Conservation (phyloP, 345 rosid species). For the Eucalyptus erythrocorys region DNA sequence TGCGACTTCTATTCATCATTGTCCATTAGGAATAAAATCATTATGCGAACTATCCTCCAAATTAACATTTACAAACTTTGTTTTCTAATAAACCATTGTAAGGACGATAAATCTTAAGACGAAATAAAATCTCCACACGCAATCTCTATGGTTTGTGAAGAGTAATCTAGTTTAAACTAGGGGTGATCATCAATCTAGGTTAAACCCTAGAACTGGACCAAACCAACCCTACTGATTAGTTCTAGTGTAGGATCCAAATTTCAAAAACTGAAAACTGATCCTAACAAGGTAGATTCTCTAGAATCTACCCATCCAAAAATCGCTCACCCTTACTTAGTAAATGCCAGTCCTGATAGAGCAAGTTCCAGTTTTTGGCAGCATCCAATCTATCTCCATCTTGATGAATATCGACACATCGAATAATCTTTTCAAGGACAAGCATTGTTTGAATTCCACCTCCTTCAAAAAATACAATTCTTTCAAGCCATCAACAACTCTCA, state of each 20-base stretch:
- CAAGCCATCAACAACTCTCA: not conserved
- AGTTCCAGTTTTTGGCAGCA: not conserved
- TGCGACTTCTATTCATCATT: not conserved
- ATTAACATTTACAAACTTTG: not conserved
- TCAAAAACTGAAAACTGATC: not conserved
- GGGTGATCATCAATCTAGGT: not conserved
- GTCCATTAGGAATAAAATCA: not conserved
- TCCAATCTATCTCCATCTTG: not conserved
- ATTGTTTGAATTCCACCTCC: not conserved
- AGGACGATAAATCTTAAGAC: not conserved
- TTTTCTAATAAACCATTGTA: not conserved
- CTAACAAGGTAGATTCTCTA: accelerated
- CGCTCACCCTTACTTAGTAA: not conserved
- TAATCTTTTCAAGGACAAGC: not conserved
- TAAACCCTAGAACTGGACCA: not conserved
- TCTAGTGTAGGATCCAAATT: accelerated
- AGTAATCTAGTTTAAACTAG: conserved; percentile 9
- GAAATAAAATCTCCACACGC: not conserved
- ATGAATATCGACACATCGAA: not conserved
- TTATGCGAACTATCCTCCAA: not conserved
- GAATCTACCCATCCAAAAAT: accelerated
- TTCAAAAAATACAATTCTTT: not conserved
- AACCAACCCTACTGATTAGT: accelerated
- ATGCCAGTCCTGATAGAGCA: accelerated
- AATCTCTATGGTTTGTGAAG: conserved; percentile 31